Evolutionary conservation across 2,329 filamentous ascomycete genomes (phyloP), one percentile per base, ranked within the genome.

Genomic region (Didymellaceae sp.): DNA sequence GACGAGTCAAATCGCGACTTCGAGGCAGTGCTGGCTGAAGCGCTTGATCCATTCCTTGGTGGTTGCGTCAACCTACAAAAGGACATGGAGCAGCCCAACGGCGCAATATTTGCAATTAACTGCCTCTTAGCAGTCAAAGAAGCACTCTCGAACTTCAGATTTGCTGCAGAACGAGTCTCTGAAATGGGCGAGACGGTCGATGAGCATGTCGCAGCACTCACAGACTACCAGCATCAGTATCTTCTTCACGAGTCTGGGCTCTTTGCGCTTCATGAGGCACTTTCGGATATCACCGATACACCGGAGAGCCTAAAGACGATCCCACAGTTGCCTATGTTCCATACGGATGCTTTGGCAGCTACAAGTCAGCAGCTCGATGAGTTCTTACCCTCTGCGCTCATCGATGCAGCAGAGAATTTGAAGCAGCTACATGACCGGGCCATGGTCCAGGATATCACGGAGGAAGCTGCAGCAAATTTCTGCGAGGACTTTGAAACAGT

Each of bases 301-400:
- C 68, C 75, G 22, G 66, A 79, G 11, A 80, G 84, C 39, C 71
- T 89, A 4, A 77, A 79, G 33, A 80, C 80, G 10, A 79, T 90
- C 18, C 68, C 77, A 1, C 66, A 67, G 1, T 77, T 88, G 1
- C 77, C 80, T 0, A 74, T 80, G 4, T 83, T 90, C 65, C 81
- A 86, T 51, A 80, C 83, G 0, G 75, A 80, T 5, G 73, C 80
- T 0, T 78, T 97, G n/a, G 75, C 82, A 1, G 75, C 79, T 40
- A 86, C 87, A 2, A 90, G 90, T 62, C 89, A 92, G 63, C 82
- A 81, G 31, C 79, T 99, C 6, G 94, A 99, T 66, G 86, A 91
- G 54, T 99, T 97, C 75, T 78, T 99, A 18, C 92, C 94, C 0
- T 95, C 91, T 1, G 94, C 93, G 2, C 80, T 96, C 22, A 93